phyloP scores from a whole-genome alignment of 2,329 filamentous ascomycete species.

The Cryphonectria radicalis region DNA sequence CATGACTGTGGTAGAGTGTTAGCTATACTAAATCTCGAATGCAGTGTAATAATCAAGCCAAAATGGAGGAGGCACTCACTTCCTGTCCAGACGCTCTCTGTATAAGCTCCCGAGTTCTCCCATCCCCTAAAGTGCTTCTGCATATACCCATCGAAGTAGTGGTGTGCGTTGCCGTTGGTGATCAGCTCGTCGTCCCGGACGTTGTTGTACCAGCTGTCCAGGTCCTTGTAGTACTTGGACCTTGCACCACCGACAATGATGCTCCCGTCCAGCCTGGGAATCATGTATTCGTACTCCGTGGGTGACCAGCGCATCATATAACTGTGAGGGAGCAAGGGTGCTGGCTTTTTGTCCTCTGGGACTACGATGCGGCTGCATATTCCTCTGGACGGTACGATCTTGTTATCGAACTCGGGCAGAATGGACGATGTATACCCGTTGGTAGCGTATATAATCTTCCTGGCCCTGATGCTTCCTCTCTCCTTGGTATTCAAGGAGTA shows the following conservation, averaged over 20 bases:
- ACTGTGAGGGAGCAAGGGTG: conserved; percentile 30
- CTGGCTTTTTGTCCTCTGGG: conserved; percentile 11
- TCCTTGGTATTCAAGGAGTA: conserved; percentile 29
- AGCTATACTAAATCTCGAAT: not conserved
- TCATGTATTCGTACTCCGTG: conserved; percentile 42
- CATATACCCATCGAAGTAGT: conserved; percentile 52
- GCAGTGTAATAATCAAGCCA: not conserved
- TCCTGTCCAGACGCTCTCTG: conserved; percentile 48
- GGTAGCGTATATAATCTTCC: conserved; percentile 39
- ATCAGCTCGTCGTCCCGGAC: conserved; percentile 48
- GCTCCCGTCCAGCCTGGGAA: conserved; percentile 45
- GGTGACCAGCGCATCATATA: conserved; percentile 33
- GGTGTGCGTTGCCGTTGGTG: conserved; percentile 37
- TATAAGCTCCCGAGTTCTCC: conserved; percentile 46
- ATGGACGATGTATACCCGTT: conserved; percentile 41
- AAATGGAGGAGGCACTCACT: conserved; percentile 34
- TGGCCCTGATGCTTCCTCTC: conserved; percentile 32
- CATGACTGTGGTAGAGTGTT: conserved; percentile 42
- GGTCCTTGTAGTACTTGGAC: conserved; percentile 38
- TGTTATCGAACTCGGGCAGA: conserved; percentile 38
- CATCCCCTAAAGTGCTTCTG: conserved; percentile 49
- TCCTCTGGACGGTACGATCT: conserved; percentile 40
- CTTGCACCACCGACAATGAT: conserved; percentile 50
- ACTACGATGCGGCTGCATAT: conserved; percentile 35
- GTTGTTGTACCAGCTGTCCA: conserved; percentile 47